These are phyloP conservation scores for Emmonsiellopsis sp. DNA, from an alignment of 2,329 filamentous ascomycete species.

Conservation along the genomic window DNA sequence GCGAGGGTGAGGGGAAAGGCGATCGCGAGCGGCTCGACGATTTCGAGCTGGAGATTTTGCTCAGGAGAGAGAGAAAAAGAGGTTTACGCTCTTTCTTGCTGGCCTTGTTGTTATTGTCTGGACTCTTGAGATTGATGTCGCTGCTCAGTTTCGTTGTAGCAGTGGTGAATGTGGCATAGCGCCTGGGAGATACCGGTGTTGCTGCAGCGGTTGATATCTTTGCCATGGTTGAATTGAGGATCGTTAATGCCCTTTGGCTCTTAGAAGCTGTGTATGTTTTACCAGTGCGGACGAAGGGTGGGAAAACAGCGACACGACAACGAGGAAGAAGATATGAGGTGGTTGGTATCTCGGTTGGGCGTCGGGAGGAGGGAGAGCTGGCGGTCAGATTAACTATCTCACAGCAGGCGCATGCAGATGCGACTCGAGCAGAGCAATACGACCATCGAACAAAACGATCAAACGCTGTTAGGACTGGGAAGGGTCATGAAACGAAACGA, in stretches of 20 bases:
- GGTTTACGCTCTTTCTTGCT: neutral
- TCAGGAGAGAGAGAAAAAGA: neutral
- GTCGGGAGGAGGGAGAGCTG: too few relatives aligned
- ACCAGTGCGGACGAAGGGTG: too few relatives aligned
- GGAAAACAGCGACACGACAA: too few relatives aligned
- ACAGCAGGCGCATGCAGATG: too few relatives aligned
- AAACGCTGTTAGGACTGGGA: too few relatives aligned
- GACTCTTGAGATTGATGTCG: neutral
- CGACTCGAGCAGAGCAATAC: too few relatives aligned
- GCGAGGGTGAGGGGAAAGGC: neutral
- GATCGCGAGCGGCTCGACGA: neutral
- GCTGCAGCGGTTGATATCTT: neutral
- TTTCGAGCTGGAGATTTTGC: neutral
- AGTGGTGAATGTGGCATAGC: neutral
- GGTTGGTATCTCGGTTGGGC: too few relatives aligned
- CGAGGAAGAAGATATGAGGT: too few relatives aligned
- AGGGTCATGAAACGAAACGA: too few relatives aligned
- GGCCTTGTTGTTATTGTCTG: neutral
- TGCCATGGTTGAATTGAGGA: neutral
- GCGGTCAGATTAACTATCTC: too few relatives aligned
- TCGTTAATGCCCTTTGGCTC: neutral
- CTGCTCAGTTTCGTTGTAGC: neutral
- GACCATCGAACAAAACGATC: too few relatives aligned
- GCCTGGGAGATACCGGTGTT: neutral
- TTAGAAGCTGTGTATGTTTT: too few relatives aligned